Evolutionary conservation across 371 early-diverging fungal genomes (phyloP), one percentile per base, ranked within the genome.

Genomic region (Circinella umbellata): DNA sequence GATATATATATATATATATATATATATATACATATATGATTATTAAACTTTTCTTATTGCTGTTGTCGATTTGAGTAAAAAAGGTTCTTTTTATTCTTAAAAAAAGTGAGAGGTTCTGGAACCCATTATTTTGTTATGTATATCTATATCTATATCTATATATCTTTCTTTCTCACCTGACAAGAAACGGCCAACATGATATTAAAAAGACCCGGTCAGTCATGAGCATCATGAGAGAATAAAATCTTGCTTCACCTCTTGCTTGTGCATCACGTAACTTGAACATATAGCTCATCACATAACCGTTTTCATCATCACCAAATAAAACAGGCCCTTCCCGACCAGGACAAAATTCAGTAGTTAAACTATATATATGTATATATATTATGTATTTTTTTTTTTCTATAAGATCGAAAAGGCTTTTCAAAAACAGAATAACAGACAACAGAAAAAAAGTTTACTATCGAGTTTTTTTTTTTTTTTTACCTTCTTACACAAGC

Each of bases 221-320:
- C 89, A 89, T 89, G 68, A 92, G 78, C 74, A 91, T 87, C 78
- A 88, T 85, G 42, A 92, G 74, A 7, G 88, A 86, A 73, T 92
- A 92, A 64, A 83, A 88, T 53, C 91, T 77, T 9, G 86, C 84
- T 64, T 86, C 88, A 27, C 92, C 92, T 66, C 92, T 80, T 18
- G 92, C 91, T 70, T 90, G 90, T 66, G 82, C 83, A 78, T 92
- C 92, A 18, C 83, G 79, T 59, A 92, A 73, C 64, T 88, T 90
- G 77, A 92, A 92, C 85, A 91, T 88, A 70, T 92, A 92, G 57
- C 87, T 86, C 78, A 92, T 84, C 46, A 89, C 88, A 79, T 90
- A 89, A 38, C 91, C 92, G 67, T 89, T 88, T 64, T 84, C 81
- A 65, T 90, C 90, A 70, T 92, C 91, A 34, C 92, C 92, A 87